Evolutionary conservation across 495 filamentous ascomycete genomes (phyloP), one percentile per base, ranked within the genome.

Genomic region (Neurospora sp.): DNA sequence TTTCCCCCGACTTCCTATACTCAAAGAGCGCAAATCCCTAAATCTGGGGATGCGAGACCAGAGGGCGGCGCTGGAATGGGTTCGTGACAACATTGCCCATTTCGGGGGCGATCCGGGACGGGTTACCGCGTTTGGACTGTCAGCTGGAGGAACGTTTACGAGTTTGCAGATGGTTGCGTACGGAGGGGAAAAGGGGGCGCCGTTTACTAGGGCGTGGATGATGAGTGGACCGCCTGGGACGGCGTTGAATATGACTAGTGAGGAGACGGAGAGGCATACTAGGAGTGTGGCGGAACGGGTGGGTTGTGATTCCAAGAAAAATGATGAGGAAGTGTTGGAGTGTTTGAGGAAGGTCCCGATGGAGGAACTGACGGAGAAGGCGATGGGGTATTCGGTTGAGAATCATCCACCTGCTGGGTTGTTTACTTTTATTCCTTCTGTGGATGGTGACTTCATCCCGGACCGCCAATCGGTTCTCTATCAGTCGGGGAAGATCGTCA

Each of bases 1-100:
- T 0, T 82, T 81, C 34, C 71, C 74, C 0, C 69, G 71, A 0
- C 40, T 77, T 2, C 73, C 75, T 0, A 28, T 72, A 11, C 66
- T 73, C 54, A 73, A 71, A 36, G 48, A 69, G n/a, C 70, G 70
- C n/a, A 77, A 77, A 40, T 71, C 66, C 0, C 19, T 79, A 4
- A 82, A 82, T 40, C 74, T 79, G 17, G 81, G 81, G 0, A 74
- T 82, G 69, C 59, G 76, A 6, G 81, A 82, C 48, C 81, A 82
- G 48, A 39, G 81, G 4, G 69, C 28, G 17, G 78, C 69, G 7
- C 71, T 79, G 13, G 74, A 78, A 42, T 82, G 80, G 81, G 72
- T 88, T 43, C 78, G 82, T 39, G 82, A 82, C 62, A 83, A 88
- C 73, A 87, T 88, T 36, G 81, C 76, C 75, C 82, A 79, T 17